These are phyloP conservation scores for Aspergillus sp. DNA, from an alignment of 2,329 filamentous ascomycete genomes.

Conservation along the genomic window DNA sequence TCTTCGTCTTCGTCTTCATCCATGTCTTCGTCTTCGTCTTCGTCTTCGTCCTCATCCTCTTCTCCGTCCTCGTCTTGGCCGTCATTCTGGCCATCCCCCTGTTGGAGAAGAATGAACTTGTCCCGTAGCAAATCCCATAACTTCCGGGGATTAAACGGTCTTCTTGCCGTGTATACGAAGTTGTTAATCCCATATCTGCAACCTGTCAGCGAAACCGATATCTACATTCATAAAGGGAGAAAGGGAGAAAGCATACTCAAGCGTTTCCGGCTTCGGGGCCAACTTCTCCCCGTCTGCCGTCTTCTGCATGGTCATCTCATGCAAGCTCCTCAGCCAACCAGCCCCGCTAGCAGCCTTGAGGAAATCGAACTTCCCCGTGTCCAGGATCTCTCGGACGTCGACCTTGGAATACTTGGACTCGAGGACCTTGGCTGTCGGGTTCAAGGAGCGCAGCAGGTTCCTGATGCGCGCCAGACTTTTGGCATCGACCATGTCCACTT, in stretches of 20 bases:
- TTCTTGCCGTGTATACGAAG: conserved; percentile 57
- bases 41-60: conserved; percentile 17
- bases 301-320: conserved; percentile 57
- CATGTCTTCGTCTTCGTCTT: conserved; percentile 21
- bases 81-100: conserved; percentile 19
- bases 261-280: conserved; percentile 61
- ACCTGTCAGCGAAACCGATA: neutral
- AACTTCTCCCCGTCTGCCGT: conserved; percentile 47
- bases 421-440: conserved; percentile 58
- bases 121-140: conserved; percentile 37
- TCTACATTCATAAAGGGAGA: neutral
- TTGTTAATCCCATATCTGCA: conserved; percentile 58
- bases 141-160: conserved; percentile 41
- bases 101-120: conserved; percentile 39
- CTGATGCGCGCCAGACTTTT: conserved; percentile 42
- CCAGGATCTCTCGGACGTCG: conserved; percentile 55
- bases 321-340: conserved; percentile 63
- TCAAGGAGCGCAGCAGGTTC: conserved; percentile 52
- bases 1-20: conserved; percentile 16
- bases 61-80: conserved; percentile 21
- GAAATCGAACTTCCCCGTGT: conserved; percentile 58
- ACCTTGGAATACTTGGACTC: conserved; percentile 53
- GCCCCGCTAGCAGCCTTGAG: conserved; percentile 56
- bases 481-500: conserved; percentile 53
- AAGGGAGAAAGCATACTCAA: conserved; percentile 43